These are phyloP conservation scores for Lagerstroemia speciosa DNA, from an alignment of 345 rosid species.

Conservation along the genomic window DNA sequence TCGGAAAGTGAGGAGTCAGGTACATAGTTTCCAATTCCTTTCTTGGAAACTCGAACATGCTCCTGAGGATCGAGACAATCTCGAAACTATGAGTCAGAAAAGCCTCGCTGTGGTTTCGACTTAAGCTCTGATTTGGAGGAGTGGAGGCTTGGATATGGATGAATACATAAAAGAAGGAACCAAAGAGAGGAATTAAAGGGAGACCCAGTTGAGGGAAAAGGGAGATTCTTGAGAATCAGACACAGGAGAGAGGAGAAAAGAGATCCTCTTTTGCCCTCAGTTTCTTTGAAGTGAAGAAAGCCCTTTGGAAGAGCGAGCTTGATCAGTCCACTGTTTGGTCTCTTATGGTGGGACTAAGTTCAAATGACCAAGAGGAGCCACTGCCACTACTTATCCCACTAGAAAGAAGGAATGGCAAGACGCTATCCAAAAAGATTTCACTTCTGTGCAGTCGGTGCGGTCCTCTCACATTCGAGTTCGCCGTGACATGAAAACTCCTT, in stretches of 20 bases:
- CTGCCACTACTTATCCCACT: not conserved
- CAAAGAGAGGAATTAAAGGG: slow-evolving; percentile 10
- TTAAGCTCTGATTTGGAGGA: not conserved
- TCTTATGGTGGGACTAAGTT: not conserved
- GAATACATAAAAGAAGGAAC: slow-evolving; percentile 1
- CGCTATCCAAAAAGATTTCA: not conserved
- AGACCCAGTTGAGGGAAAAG: slow-evolving; percentile 8
- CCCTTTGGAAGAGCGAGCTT: not conserved
- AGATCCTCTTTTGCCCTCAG: not conserved
- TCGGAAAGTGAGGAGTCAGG: slow-evolving; percentile 29
- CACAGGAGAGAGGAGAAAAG: slow-evolving; percentile 4
- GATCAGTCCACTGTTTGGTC: not conserved
- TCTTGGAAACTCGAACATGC: not conserved
- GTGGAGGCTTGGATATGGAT: not conserved
- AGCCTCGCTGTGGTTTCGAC: not conserved
- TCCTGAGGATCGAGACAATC: not conserved
- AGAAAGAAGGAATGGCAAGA: not conserved
- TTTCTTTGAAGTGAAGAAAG: slow-evolving; percentile 9
- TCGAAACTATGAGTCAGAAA: not conserved
- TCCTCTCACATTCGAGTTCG: not conserved
- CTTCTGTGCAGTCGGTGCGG: not conserved
- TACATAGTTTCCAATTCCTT: slow-evolving; percentile 43
- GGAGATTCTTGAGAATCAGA: slow-evolving; percentile 11
- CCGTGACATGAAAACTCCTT: not conserved
- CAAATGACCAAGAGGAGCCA: not conserved